phyloP scores from a whole-genome alignment of 495 filamentous ascomycete species.

The Penicillium simplicissimum region DNA sequence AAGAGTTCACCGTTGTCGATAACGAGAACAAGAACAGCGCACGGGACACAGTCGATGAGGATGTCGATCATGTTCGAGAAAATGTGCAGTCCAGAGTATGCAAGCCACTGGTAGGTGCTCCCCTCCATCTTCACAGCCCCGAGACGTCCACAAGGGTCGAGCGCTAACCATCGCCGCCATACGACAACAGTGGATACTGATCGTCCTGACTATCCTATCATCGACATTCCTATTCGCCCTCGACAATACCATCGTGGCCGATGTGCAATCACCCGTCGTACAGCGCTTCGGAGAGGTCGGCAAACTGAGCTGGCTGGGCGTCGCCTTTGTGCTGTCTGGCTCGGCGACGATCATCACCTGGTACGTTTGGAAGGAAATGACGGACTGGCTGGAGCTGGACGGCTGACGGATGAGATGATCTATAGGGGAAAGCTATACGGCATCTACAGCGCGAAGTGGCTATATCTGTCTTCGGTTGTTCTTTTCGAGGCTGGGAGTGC shows the following conservation, averaged over 20 bases:
- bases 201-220: constrained; percentile 48
- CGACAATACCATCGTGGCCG: constrained; percentile 64
- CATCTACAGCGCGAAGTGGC: constrained; percentile 54
- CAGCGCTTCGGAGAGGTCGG: constrained; percentile 49
- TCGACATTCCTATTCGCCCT: constrained; percentile 56
- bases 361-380: constrained; percentile 11
- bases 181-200: constrained; percentile 25
- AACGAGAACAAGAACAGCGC: not conserved
- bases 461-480: constrained; percentile 49
- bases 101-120: constrained; percentile 10
- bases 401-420: not conserved
- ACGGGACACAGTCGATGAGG: not conserved
- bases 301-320: constrained; percentile 58
- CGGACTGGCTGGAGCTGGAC: not conserved
- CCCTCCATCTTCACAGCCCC: not conserved
- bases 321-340: constrained; percentile 52
- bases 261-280: constrained; percentile 56
- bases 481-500: constrained; percentile 56
- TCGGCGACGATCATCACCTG: constrained; percentile 46
- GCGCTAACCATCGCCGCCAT: not conserved
- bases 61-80: constrained; percentile 16
- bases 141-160: not conserved
- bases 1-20: constrained; percentile 4
- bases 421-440: constrained; percentile 43
- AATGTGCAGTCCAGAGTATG: constrained; percentile 12